These are phyloP conservation scores for Gilbertella persicaria DNA, from an alignment of 371 early-diverging fungal genomes.

Conservation along the genomic window DNA sequence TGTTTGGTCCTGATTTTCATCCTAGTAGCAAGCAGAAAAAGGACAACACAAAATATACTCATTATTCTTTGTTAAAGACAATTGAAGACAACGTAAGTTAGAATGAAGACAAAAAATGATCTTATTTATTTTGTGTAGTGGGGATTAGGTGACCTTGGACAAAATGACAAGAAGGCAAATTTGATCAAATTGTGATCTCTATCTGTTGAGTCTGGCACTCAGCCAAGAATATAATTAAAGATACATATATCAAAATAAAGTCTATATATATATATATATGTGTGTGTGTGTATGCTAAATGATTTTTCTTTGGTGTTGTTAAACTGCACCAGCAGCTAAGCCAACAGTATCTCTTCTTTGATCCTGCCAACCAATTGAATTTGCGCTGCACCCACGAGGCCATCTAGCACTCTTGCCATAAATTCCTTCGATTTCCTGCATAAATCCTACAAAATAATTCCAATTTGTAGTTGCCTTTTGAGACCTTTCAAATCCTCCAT, in stretches of 20 bases:
- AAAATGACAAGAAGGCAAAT: constrained; percentile 38
- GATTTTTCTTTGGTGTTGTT: constrained; percentile 1
- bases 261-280: no score
- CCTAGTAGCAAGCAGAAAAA: constrained; percentile 26
- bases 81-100: constrained; percentile 52
- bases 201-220: background rate
- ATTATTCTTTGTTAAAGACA: constrained; percentile 64
- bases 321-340: constrained; percentile 33
- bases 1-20: constrained; percentile 56
- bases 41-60: constrained; percentile 57
- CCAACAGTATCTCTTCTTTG: constrained; percentile 42
- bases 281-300: no score
- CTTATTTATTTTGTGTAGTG: constrained; percentile 25
- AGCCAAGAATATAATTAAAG: background rate
- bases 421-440: constrained; percentile 49
- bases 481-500: constrained; percentile 52
- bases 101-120: no score
- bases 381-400: constrained; percentile 61
- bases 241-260: background rate
- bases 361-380: constrained; percentile 50
- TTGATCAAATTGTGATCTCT: constrained; percentile 3
- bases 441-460: constrained; percentile 58
- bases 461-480: constrained; percentile 44
- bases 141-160: constrained; percentile 55
- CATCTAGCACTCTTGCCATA: constrained; percentile 57